A percentile compares a stretch with the other conserved stretches of the same genome.
Conservation (phyloP, 139 green algal species). For the Trebouxia sp. region DNA sequence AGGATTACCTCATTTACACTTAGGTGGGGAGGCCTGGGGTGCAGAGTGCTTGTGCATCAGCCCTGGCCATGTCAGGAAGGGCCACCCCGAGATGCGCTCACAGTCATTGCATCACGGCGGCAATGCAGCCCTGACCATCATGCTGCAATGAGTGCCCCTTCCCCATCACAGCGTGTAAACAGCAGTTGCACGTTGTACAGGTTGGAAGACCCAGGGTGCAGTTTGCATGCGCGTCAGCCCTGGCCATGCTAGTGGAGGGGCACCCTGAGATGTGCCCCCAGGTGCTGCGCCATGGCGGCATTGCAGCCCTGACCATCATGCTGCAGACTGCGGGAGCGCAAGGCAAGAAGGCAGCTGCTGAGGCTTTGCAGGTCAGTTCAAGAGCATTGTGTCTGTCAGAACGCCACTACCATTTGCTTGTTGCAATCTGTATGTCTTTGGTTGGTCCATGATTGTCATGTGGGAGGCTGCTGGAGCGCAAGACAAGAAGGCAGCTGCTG, state of each 20-base stretch:
- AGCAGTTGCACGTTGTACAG: neutral
- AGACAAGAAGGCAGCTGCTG: too few relatives aligned
- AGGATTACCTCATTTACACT: too few relatives aligned
- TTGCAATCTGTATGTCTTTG: neutral
- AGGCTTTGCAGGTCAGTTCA: neutral
- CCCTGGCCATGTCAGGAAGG: too few relatives aligned
- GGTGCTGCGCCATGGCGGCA: neutral
- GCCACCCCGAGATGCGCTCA: too few relatives aligned
- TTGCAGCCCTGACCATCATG: constrained; percentile 7
- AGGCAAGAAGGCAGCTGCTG: constrained; percentile 27
- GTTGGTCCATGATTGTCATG: too few relatives aligned
- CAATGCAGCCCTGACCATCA: too few relatives aligned
- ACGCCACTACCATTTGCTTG: neutral
- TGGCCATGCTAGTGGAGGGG: constrained; percentile 28
- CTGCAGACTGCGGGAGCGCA: constrained; percentile 5
- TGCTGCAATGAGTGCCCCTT: too few relatives aligned
- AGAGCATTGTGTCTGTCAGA: neutral
- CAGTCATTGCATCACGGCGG: too few relatives aligned
- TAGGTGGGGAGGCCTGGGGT: too few relatives aligned
- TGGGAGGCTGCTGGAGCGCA: too few relatives aligned
- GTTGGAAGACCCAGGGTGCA: neutral
- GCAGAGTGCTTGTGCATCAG: too few relatives aligned
- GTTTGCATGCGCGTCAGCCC: constrained; percentile 27
- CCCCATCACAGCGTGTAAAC: too few relatives aligned
- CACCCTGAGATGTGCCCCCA: neutral